A percentile compares a stretch with the other conserved stretches of the same genome.
Conservation (phyloP, 371 early-diverging fungal species). For the Syncephalastrum monosporum region DNA sequence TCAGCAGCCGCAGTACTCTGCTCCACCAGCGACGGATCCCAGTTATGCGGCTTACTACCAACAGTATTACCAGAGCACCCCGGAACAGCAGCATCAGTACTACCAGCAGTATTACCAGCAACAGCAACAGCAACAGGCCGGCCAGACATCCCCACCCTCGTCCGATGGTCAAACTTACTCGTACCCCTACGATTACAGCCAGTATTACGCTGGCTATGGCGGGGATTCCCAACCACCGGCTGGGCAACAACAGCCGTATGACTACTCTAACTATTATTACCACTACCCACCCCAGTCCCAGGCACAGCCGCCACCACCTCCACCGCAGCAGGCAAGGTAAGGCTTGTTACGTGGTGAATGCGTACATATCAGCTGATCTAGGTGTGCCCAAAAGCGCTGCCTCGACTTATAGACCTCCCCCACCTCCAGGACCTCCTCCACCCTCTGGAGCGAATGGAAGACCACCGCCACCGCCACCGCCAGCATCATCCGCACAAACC, state of each 20-base stretch:
- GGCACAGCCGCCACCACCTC: neutral
- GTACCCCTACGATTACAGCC: conserved; percentile 12
- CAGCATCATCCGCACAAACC: no score
- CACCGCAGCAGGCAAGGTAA: conserved; percentile 8
- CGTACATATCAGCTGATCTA: neutral
- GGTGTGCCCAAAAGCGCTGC: conserved; percentile 9
- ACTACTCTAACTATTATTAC: conserved; percentile 6
- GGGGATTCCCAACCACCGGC: conserved; percentile 16
- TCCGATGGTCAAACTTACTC: conserved; percentile 5
- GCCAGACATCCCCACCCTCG: neutral
- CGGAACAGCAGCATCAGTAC: conserved; percentile 4
- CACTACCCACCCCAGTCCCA: neutral
- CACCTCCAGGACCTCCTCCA: neutral
- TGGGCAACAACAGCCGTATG: conserved; percentile 3
- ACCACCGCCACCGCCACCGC: neutral
- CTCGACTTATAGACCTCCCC: no score
- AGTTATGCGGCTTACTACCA: conserved; percentile 23
- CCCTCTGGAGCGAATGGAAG: conserved; percentile 1
- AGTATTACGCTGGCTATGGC: conserved; percentile 10
- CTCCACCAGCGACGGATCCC: conserved; percentile 1
- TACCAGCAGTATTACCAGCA: conserved; percentile 12
- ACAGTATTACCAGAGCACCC: conserved; percentile 27
- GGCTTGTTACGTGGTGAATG: neutral
- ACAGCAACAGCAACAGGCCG: conserved; percentile 9
- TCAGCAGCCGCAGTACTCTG: conserved; percentile 1